Conservation (phyloP, 345 rosid species). For the Ceriops tagal region DNA sequence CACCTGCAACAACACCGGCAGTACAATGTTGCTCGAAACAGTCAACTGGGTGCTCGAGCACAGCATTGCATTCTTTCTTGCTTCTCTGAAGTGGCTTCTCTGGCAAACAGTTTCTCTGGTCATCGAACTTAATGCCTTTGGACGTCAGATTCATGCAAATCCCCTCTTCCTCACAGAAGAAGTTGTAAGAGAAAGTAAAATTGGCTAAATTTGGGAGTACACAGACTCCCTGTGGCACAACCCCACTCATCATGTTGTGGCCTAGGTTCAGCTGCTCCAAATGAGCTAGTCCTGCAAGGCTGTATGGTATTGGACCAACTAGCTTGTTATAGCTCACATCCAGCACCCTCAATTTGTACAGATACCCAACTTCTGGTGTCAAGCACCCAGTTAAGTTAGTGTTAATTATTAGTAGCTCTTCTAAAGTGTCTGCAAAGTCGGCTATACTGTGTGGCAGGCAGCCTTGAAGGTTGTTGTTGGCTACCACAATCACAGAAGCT, state of each 20-base stretch:
- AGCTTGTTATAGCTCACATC: conserved; percentile 72
- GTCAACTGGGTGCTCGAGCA: conserved; percentile 64
- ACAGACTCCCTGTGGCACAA: conserved; percentile 65
- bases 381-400: conserved; percentile 74
- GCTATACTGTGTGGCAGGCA: conserved; percentile 75
- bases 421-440: conserved; percentile 56
- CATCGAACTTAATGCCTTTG: conserved; percentile 52
- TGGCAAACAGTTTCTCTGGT: conserved; percentile 70
- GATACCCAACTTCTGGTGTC: conserved; percentile 79
- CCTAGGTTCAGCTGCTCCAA: conserved; percentile 66
- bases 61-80: conserved; percentile 50
- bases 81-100: conserved; percentile 70
- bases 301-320: conserved; percentile 84
- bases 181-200: conserved; percentile 69
- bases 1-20: conserved; percentile 3
- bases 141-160: conserved; percentile 63
- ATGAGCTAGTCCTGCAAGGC: conserved; percentile 67
- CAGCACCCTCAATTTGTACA: conserved; percentile 65
- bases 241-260: conserved; percentile 68
- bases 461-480: conserved; percentile 76
- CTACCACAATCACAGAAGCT: conserved; percentile 70
- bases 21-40: conserved; percentile 48
- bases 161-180: conserved; percentile 78
- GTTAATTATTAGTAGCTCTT: conserved; percentile 72
- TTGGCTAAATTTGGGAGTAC: conserved; percentile 56